phyloP scores from a whole-genome alignment of 139 green algal genomes.

The Yamagishiella unicocca region DNA sequence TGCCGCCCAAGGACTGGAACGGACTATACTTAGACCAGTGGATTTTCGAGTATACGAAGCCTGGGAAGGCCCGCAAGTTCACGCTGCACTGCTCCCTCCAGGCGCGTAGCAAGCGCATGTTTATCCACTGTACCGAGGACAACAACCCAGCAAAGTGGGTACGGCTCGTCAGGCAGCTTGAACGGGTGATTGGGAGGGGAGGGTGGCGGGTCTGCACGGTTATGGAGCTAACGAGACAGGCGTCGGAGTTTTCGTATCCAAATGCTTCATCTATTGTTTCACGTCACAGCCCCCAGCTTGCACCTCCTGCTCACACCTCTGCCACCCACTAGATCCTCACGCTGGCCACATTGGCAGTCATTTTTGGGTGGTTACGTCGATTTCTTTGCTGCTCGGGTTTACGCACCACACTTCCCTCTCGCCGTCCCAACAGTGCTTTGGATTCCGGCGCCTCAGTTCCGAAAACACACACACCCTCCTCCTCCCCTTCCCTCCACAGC shows the following conservation, averaged over 20 bases:
- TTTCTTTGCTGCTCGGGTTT: too few relatives aligned
- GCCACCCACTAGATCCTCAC: too few relatives aligned
- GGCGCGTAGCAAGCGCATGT: constrained; percentile 30
- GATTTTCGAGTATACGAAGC: constrained; percentile 32
- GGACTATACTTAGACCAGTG: constrained; percentile 37
- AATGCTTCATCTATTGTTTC: too few relatives aligned
- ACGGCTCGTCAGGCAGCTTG: neutral
- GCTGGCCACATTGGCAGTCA: too few relatives aligned
- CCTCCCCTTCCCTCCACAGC: neutral
- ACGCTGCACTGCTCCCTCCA: constrained; percentile 47
- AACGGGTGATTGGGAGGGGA: too few relatives aligned
- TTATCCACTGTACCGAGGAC: constrained; percentile 36
- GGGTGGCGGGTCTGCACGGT: too few relatives aligned
- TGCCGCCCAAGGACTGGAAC: constrained; percentile 40
- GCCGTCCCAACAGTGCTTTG: neutral
- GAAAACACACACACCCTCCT: neutral
- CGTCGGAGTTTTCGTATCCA: too few relatives aligned
- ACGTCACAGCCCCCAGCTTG: too few relatives aligned
- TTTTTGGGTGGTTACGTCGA: too few relatives aligned
- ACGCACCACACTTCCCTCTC: neutral
- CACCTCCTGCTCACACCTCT: too few relatives aligned
- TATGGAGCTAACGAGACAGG: too few relatives aligned
- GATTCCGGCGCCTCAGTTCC: too few relatives aligned
- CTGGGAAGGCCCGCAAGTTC: constrained; percentile 45
- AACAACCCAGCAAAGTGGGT: constrained; percentile 1